These are phyloP conservation scores for Lichtheimia ornata DNA, from an alignment of 371 early-diverging fungal genomes.

Conservation along the genomic window DNA sequence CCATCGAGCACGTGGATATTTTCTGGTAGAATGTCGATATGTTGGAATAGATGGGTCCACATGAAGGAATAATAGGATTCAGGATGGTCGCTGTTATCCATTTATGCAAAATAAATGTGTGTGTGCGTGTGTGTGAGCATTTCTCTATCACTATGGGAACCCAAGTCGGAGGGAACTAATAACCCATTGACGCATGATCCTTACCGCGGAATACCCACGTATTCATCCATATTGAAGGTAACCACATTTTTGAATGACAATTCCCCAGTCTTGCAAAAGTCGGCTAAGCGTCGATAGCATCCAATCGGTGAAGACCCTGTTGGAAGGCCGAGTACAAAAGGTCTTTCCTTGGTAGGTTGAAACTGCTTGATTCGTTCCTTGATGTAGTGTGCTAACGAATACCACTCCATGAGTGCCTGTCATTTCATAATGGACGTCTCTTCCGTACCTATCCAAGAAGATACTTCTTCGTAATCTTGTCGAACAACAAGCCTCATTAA, in stretches of 20 bases:
- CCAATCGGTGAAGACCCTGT: slow-evolving; percentile 87
- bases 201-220: slow-evolving; percentile 48
- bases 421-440: neutral
- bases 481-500: slow-evolving; percentile 73
- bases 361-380: slow-evolving; percentile 81
- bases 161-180: slow-evolving; percentile 80
- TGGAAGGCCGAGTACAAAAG: slow-evolving; percentile 88
- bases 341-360: slow-evolving; percentile 71
- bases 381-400: slow-evolving; percentile 70
- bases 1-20: slow-evolving; percentile 86
- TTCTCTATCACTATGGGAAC: slow-evolving; percentile 58
- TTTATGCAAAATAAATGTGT: neutral
- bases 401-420: too few species aligned
- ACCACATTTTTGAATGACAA: slow-evolving; percentile 65
- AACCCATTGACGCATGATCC: slow-evolving; percentile 78
- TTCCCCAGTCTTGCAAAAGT: slow-evolving; percentile 60
- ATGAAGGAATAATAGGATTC: slow-evolving; percentile 90
- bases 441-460: slow-evolving; percentile 61
- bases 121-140: slow-evolving; percentile 4
- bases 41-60: slow-evolving; percentile 84
- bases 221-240: slow-evolving; percentile 82
- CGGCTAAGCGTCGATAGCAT: slow-evolving; percentile 66
- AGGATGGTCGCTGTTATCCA: slow-evolving; percentile 56
- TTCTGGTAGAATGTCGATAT: slow-evolving; percentile 77
- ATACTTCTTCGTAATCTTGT: slow-evolving; percentile 67